These are phyloP conservation scores for Citrus inodora DNA, from an alignment of 345 rosid genomes.

Conservation along the genomic window DNA sequence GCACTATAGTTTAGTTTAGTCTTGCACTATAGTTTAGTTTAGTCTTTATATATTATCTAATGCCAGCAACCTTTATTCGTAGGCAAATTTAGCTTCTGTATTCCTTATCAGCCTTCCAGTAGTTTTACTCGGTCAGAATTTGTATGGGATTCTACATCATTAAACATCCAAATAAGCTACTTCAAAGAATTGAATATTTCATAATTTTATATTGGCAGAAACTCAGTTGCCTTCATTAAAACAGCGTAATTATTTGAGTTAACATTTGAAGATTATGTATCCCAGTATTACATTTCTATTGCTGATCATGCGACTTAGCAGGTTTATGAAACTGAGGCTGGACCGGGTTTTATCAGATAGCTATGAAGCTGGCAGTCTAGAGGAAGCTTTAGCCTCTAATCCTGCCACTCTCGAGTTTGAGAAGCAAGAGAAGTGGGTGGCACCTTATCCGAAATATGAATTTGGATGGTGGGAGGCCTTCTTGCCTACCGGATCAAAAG, in stretches of 20 bases:
- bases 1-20: too few relatives aligned
- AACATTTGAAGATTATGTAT: background rate
- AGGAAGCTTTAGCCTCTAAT: constrained; percentile 81
- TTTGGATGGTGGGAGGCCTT: constrained; percentile 93
- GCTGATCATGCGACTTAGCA: constrained; percentile 25
- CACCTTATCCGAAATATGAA: constrained; percentile 91
- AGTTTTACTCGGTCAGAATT: background rate
- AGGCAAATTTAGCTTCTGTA: background rate
- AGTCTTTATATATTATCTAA: too few relatives aligned
- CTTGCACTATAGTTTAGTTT: too few relatives aligned
- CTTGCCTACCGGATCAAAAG: constrained; percentile 53
- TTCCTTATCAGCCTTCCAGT: background rate
- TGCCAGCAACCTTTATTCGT: too few relatives aligned
- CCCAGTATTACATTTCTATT: constrained; percentile 2
- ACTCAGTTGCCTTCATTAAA: background rate
- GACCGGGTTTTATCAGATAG: constrained; percentile 84
- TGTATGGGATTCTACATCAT: too few relatives aligned
- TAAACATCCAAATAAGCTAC: too few relatives aligned
- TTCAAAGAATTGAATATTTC: too few relatives aligned
- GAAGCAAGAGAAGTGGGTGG: constrained; percentile 83
- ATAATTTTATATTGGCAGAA: background rate
- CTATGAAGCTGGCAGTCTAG: constrained; percentile 60
- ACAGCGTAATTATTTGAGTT: background rate
- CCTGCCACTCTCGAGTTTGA: constrained; percentile 65
- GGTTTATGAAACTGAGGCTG: constrained; percentile 95